Conservation (phyloP, 331 rosid species). For the Erythrophleum ivorense region DNA sequence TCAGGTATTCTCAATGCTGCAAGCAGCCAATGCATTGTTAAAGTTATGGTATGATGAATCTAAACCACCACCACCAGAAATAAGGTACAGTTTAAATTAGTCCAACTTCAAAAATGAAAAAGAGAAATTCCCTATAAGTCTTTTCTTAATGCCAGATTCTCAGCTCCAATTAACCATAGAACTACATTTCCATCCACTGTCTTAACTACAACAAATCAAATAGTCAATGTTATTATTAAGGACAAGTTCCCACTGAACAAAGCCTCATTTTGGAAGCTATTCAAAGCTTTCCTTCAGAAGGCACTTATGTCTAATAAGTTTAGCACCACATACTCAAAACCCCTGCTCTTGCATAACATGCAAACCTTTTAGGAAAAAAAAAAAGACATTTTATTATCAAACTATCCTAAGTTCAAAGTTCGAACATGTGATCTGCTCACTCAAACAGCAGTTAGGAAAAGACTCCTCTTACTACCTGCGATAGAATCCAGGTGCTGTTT, state of each 20-base stretch:
- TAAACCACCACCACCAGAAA: neutral
- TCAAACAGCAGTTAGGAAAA: conserved; percentile 24
- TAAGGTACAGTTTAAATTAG: neutral
- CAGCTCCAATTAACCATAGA: neutral
- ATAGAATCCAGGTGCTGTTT: conserved; percentile 71
- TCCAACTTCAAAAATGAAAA: neutral
- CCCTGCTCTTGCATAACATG: conserved; percentile 14
- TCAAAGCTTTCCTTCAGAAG: neutral
- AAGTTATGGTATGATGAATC: neutral
- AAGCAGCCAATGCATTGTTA: neutral
- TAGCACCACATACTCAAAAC: neutral
- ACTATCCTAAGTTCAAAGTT: conserved; percentile 29
- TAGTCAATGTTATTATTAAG: neutral
- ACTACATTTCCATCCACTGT: neutral
- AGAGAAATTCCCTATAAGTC: neutral
- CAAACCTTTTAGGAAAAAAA: neutral
- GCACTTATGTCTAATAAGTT: neutral
- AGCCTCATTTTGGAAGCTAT: neutral
- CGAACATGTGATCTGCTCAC: conserved; percentile 25
- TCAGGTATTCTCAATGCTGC: neutral
- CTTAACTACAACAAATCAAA: conserved; percentile 2
- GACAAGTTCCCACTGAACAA: neutral
- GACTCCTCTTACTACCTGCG: conserved; percentile 55
- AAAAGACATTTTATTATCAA: conserved; percentile 26
- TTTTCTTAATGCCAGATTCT: neutral